Evolutionary conservation across 2,329 filamentous ascomycete genomes (phyloP).

Genomic region (Colletotrichum falcatum): DNA sequence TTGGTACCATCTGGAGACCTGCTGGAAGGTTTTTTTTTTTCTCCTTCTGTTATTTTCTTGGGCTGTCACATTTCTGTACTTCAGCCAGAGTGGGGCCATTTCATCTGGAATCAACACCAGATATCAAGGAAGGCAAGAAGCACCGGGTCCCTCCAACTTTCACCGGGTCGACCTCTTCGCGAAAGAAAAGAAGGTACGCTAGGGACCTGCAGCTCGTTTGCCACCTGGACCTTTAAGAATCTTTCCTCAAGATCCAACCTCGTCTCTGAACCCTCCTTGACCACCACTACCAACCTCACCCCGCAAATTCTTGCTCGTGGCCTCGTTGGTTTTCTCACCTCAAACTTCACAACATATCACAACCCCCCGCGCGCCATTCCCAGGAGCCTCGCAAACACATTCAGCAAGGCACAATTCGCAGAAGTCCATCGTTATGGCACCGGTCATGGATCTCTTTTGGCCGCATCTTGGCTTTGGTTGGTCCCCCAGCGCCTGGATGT

Average conservation of each 20-base stretch:
- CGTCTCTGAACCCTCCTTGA: neutral
- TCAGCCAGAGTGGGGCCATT: constrained; percentile 21
- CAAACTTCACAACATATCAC: neutral
- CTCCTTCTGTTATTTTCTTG: neutral
- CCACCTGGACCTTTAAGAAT: neutral
- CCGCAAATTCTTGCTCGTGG: neutral
- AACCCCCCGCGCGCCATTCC: neutral
- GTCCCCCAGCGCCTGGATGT: constrained; percentile 41
- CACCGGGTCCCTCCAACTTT: constrained; percentile 17
- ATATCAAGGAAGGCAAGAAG: constrained; percentile 16
- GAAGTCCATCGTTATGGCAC: constrained; percentile 23
- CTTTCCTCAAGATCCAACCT: neutral
- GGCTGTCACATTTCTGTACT: constrained; percentile 1
- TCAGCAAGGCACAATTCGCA: neutral
- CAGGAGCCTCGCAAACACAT: neutral
- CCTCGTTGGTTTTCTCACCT: neutral
- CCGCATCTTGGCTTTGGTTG: constrained; percentile 37
- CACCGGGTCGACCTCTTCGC: constrained; percentile 10
- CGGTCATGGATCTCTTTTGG: constrained; percentile 37
- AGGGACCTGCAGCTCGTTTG: constrained; percentile 9
- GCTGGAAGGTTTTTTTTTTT: constrained; percentile 6
- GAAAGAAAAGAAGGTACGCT: constrained; percentile 28
- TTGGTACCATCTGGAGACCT: constrained; percentile 7
- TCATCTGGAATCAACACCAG: constrained; percentile 20
- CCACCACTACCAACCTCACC: neutral